These are phyloP conservation scores for Hibiscus mutabilis DNA, from an alignment of 345 rosid species.

Conservation along the genomic window DNA sequence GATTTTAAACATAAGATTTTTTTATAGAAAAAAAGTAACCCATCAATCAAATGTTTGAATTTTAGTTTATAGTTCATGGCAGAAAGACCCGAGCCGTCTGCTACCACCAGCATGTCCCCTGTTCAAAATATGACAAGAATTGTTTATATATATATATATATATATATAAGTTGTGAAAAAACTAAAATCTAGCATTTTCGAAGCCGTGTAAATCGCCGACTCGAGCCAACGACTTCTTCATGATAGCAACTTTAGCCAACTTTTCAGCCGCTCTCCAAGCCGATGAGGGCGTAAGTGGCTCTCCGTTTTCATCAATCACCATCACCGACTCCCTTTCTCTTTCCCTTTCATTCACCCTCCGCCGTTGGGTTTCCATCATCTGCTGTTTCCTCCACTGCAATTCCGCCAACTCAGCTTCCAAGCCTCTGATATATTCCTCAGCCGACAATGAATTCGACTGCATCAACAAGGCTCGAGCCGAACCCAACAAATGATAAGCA, in stretches of 20 bases:
- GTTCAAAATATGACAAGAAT: not conserved
- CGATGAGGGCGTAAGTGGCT: slow-evolving; percentile 81
- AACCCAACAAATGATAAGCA: slow-evolving; percentile 54
- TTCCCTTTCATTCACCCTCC: slow-evolving; percentile 29
- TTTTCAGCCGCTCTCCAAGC: slow-evolving; percentile 96
- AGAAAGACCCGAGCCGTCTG: slow-evolving; percentile 32
- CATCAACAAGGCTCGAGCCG: slow-evolving; percentile 63
- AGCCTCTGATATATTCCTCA: slow-evolving; percentile 33
- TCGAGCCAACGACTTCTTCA: slow-evolving; percentile 69
- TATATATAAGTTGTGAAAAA: not conserved
- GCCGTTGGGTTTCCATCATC: slow-evolving; percentile 27
- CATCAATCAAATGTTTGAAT: not conserved
- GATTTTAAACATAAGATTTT: not conserved
- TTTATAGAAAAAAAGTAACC: not conserved
- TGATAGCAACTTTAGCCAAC: slow-evolving; percentile 74
- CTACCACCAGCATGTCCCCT: slow-evolving; percentile 11
- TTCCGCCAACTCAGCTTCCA: slow-evolving; percentile 70
- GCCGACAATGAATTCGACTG: slow-evolving; percentile 31
- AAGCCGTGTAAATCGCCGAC: slow-evolving; percentile 94
- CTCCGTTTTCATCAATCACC: slow-evolving; percentile 62
- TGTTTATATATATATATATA: too few species aligned
- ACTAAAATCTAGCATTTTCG: slow-evolving; percentile 85
- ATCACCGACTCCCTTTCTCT: slow-evolving; percentile 27
- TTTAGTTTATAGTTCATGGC: not conserved
- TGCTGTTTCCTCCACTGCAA: slow-evolving; percentile 49